Percentiles rank a stretch among this genome's conserved stretches.
Conservation (phyloP, 352 stramenopile genomes). For the Globisporangium uncinulatum region DNA sequence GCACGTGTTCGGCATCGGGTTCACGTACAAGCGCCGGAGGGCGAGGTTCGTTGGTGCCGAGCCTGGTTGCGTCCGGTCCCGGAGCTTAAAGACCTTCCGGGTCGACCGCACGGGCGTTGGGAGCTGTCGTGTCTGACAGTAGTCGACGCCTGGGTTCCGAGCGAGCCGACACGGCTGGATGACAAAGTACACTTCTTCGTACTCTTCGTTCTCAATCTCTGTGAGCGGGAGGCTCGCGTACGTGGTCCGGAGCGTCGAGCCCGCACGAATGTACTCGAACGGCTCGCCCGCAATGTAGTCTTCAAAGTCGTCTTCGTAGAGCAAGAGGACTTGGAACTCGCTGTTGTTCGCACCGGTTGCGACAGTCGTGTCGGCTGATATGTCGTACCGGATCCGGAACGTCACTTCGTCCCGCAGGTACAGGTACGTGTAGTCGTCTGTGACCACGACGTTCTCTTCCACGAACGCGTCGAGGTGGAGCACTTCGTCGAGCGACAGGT, state of each 20-base stretch:
- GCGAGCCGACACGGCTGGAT: conserved; percentile 43
- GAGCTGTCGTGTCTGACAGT: conserved; percentile 27
- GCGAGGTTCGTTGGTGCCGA: conserved; percentile 11
- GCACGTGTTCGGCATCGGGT: conserved; percentile 57
- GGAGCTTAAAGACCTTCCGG: conserved; percentile 42
- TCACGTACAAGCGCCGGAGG: conserved; percentile 40
- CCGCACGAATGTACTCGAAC: conserved; percentile 31
- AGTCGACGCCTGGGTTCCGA: conserved; percentile 27
- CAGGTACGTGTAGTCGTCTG: conserved; percentile 48
- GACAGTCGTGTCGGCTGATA: conserved; percentile 16
- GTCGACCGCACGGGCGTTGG: conserved; percentile 33
- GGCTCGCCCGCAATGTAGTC: conserved; percentile 38
- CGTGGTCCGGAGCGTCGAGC: conserved; percentile 34
- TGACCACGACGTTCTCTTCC: conserved; percentile 40
- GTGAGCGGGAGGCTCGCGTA: conserved; percentile 40
- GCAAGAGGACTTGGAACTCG: conserved; percentile 49
- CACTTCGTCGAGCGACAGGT: conserved; percentile 45
- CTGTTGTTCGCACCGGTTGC: conserved; percentile 16
- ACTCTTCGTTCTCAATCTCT: conserved; percentile 40
- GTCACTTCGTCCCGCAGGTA: conserved; percentile 58
- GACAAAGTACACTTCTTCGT: conserved; percentile 55
- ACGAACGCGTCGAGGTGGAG: conserved; percentile 61
- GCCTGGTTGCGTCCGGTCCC: conserved; percentile 10
- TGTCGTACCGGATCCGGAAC: conserved; percentile 52
- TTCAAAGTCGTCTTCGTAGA: conserved; percentile 49